phyloP scores from a whole-genome alignment of 176 grass and related monocot genomes.

The Tuctoria greenei region DNA sequence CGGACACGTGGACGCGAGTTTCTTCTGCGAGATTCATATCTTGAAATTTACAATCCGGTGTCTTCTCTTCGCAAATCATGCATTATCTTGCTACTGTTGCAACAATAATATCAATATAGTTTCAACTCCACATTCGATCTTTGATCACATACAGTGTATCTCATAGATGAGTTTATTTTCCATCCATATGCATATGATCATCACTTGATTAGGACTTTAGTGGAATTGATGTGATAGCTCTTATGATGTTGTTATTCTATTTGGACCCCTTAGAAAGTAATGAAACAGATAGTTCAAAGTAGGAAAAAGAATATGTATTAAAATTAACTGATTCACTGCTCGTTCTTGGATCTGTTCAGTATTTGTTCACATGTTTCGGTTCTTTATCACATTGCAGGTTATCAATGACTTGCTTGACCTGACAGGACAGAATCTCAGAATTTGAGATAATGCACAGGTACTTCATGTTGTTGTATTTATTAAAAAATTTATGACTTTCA shows the following conservation, averaged over 20 bases:
- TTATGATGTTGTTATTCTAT: slow-evolving; percentile 32
- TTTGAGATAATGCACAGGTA: slow-evolving; percentile 95
- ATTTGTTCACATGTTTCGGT: slow-evolving; percentile 14
- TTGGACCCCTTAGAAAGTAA: background rate
- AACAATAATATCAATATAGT: background rate
- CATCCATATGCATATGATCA: slow-evolving; percentile 14
- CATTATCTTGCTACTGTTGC: slow-evolving; percentile 27
- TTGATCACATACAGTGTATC: slow-evolving; percentile 21
- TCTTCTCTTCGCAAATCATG: slow-evolving; percentile 26
- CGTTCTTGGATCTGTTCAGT: background rate
- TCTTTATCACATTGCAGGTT: slow-evolving; percentile 60
- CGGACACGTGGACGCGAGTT: slow-evolving; percentile 96
- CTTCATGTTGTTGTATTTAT: background rate
- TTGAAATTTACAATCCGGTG: slow-evolving; percentile 99
- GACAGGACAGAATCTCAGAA: slow-evolving; percentile 93
- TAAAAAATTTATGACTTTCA: background rate
- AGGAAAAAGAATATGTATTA: slow-evolving; percentile 20
- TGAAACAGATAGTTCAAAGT: slow-evolving; percentile 6
- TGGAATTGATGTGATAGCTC: slow-evolving; percentile 7
- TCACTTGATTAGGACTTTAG: slow-evolving; percentile 23
- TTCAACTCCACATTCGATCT: background rate
- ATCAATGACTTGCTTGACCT: slow-evolving; percentile 98
- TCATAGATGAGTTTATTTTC: slow-evolving; percentile 21
- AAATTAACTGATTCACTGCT: background rate
- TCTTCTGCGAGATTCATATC: slow-evolving; percentile 97